Percentiles rank a stretch among this genome's conserved stretches.
Conservation (phyloP, 108 stramenopile species). For the Mediolabrus comicus region DNA sequence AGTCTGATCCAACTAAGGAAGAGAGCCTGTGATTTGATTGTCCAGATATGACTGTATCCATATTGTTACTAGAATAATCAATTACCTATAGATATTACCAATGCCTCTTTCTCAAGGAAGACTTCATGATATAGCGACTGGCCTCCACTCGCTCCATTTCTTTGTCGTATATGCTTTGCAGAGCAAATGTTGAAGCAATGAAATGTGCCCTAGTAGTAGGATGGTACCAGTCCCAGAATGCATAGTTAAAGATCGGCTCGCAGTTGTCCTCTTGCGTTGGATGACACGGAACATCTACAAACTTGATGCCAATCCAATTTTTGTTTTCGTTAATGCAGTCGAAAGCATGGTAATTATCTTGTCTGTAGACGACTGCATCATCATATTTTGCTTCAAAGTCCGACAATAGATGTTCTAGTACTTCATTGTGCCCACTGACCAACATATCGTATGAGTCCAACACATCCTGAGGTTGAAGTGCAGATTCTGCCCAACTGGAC, state of each 20-base stretch:
- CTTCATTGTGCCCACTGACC: slow-evolving; percentile 7
- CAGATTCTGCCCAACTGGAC: slow-evolving; percentile 18
- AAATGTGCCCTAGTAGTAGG: slow-evolving; percentile 14
- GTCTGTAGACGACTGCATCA: slow-evolving; percentile 2
- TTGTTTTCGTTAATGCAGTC: slow-evolving; percentile 1
- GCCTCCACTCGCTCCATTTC: neutral
- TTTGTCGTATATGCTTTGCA: slow-evolving; percentile 7
- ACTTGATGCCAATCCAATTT: neutral
- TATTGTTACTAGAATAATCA: neutral
- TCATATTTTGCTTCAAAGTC: slow-evolving; percentile 2
- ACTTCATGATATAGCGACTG: neutral
- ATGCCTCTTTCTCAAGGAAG: neutral
- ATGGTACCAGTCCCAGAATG: slow-evolving; percentile 20
- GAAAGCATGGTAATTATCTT: slow-evolving; percentile 1
- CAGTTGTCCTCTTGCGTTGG: slow-evolving; percentile 10
- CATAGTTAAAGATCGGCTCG: slow-evolving; percentile 2
- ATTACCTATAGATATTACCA: neutral
- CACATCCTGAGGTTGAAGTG: slow-evolving; percentile 2
- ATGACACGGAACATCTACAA: slow-evolving; percentile 11
- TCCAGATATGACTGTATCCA: neutral
- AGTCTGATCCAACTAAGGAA: slow-evolving; percentile 31
- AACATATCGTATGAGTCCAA: slow-evolving; percentile 14
- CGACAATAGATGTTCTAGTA: neutral
- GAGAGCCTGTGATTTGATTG: slow-evolving; percentile 2
- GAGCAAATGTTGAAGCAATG: slow-evolving; percentile 11